Conservation (phyloP, 2,329 filamentous ascomycete species). For the Venturia asperata region DNA sequence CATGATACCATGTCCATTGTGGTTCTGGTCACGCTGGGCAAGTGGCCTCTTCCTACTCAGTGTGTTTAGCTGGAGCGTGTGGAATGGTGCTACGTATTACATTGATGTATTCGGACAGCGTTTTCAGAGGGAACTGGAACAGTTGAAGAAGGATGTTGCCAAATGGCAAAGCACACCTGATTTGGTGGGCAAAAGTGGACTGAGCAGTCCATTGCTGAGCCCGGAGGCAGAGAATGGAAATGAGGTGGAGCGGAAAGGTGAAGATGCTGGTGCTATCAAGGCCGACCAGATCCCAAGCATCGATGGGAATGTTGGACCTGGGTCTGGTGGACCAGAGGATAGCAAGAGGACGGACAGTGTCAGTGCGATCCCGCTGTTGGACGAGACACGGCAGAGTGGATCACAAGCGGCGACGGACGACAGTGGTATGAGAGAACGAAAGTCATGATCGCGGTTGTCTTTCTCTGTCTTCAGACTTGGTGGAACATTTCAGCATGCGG, state of each 20-base stretch:
- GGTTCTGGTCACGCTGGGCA: conserved; percentile 84
- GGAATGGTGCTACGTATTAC: conserved; percentile 96
- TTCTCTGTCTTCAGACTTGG: background rate
- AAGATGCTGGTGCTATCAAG: conserved; percentile 6
- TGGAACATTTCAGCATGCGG: background rate
- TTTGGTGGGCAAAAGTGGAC: conserved; percentile 10
- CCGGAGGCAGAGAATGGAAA: conserved; percentile 9
- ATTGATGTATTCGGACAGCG: conserved; percentile 96
- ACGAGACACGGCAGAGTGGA: conserved; percentile 21
- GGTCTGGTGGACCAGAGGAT: background rate
- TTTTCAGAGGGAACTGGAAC: conserved; percentile 93
- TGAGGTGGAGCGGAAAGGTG: background rate
- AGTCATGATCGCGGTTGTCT: background rate
- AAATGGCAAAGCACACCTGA: conserved; percentile 64
- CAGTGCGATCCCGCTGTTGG: conserved; percentile 47
- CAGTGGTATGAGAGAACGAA: conserved; percentile 17
- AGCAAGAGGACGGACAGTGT: conserved; percentile 30
- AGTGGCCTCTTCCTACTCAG: conserved; percentile 67
- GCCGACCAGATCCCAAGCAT: conserved; percentile 7
- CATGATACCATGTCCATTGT: conserved; percentile 89
- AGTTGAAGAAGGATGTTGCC: conserved; percentile 77
- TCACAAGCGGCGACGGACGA: conserved; percentile 22
- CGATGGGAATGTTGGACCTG: conserved; percentile 11
- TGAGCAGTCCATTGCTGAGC: conserved; percentile 9
- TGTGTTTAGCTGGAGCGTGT: conserved; percentile 91